A percentile compares a stretch with the other conserved stretches of the same genome.
phyloP scores from a whole-genome alignment of 805 yeast genomes.

The Sugiyamaella floridensis region DNA sequence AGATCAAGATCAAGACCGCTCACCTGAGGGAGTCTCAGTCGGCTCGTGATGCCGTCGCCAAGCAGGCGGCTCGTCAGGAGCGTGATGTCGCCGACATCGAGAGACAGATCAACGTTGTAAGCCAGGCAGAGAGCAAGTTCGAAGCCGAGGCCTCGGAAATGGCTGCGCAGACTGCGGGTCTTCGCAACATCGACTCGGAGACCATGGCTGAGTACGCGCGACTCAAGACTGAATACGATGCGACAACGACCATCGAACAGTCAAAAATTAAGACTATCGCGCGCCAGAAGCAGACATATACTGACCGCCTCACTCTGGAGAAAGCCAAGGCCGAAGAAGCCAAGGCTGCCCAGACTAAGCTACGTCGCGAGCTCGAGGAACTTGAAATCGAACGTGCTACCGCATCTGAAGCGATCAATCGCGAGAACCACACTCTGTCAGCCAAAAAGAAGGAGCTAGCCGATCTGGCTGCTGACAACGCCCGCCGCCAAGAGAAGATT shows the following conservation, averaged over 20 bases:
- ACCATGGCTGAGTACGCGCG: slow-evolving; percentile 52
- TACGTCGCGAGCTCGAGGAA: slow-evolving; percentile 31
- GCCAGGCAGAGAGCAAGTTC: slow-evolving; percentile 36
- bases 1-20: slow-evolving; percentile 40
- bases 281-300: slow-evolving; percentile 22
- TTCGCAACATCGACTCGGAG: slow-evolving; percentile 38
- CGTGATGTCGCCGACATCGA: slow-evolving; percentile 15
- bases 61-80: slow-evolving; percentile 23
- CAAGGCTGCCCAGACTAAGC: slow-evolving; percentile 9
- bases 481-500: slow-evolving; percentile 36
- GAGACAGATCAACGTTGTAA: slow-evolving; percentile 43
- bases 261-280: slow-evolving; percentile 17
- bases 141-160: slow-evolving; percentile 30
- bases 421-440: slow-evolving; percentile 20
- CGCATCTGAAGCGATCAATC: slow-evolving; percentile 25
- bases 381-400: slow-evolving; percentile 34
- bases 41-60: slow-evolving; percentile 40
- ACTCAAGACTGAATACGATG: slow-evolving; percentile 45
- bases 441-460: slow-evolving; percentile 22
- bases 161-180: slow-evolving; percentile 30
- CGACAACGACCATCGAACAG: slow-evolving; percentile 22
- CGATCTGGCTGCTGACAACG: slow-evolving; percentile 22
- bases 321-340: slow-evolving; percentile 16
- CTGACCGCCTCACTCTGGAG: slow-evolving; percentile 19
- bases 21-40: slow-evolving; percentile 50